Evolutionary conservation across 139 green algal species (phyloP), one percentile per base, ranked within the genome.

Genomic region (Limnomonas spitsbergensis): DNA sequence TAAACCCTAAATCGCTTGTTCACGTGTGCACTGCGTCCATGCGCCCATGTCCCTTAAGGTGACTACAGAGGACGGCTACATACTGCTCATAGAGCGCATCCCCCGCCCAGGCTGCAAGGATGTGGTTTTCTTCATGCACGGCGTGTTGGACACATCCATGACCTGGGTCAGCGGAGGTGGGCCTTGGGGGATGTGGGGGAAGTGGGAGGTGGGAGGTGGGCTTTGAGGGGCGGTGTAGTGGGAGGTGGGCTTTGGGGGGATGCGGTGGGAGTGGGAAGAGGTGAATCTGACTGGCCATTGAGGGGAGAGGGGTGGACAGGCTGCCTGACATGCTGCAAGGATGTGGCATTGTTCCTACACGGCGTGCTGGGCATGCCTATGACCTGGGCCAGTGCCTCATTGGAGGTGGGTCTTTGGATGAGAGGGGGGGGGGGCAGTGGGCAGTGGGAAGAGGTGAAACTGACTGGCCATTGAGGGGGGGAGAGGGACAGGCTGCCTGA

Each of bases 91-190:
- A 20, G 61, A 71, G 26, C 61, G 61, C 24, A 71, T 71, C 61
- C 61, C 61, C 29, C 86, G 89, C 7, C 73, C 78, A 75, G 89
- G 83, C 34, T 83, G 88, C 3, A 77, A 77, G 3, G 88, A 94
- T 54, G 91, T 92, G 31, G 92, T 89, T 4, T 92, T 95, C 78
- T 98, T 96, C 90, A 90, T 95, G 88, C 77, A 89, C 68, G 82
- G 87, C 35, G 85, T 99, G 31, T 83, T 98, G 77, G 95, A 99
- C 89, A 98, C 93, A 36, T 88, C 84, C 38, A 83, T 99, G 73
- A 91, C 90, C 9, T 99, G 93, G 91, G 92, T 98, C 36, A 85
- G 81, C 26, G 69, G 69, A 35, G 69, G 69, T 72, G 66, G 29
- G 24, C n/a, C n/a, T 72, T 37, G 66, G 47, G 47, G 47, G 47